These are phyloP conservation scores for Collybia mongolica DNA, from an alignment of 768 basidiomycete genomes.

Conservation along the genomic window DNA sequence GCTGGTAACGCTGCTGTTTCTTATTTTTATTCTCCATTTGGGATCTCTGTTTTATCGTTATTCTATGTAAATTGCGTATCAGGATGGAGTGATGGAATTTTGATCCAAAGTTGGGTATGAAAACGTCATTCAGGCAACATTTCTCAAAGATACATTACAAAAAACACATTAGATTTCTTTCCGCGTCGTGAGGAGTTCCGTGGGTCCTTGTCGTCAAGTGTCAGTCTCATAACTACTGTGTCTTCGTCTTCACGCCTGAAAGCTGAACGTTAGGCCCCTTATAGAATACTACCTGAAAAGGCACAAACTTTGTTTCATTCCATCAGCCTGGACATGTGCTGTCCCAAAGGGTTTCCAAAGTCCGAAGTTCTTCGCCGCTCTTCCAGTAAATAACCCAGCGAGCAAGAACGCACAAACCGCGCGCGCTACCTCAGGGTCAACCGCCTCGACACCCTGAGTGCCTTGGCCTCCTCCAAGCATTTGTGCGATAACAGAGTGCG, in stretches of 20 bases:
- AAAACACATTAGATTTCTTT: too few species aligned
- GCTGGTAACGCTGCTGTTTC: constrained; percentile 11
- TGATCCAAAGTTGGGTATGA: too few species aligned
- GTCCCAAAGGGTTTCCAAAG: constrained; percentile 21
- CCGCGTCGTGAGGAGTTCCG: not conserved
- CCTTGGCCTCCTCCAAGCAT: constrained; percentile 38
- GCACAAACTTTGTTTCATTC: constrained; percentile 9
- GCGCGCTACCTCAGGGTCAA: constrained; percentile 65
- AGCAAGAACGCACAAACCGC: constrained; percentile 72
- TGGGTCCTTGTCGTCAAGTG: too few species aligned
- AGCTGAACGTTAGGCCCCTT: not conserved
- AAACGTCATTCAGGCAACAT: too few species aligned
- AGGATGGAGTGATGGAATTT: too few species aligned
- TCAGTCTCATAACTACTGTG: not conserved
- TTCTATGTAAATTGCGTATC: too few species aligned
- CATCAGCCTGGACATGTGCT: constrained; percentile 6
- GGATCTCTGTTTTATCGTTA: too few species aligned
- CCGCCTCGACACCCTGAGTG: constrained; percentile 38
- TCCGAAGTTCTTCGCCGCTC: constrained; percentile 67
- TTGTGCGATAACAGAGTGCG: constrained; percentile 47
- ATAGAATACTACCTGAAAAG: not conserved
- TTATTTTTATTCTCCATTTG: not conserved
- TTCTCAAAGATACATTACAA: too few species aligned
- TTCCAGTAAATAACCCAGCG: constrained; percentile 54
- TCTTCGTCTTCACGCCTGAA: constrained; percentile 1